phyloP scores from a whole-genome alignment of 2,329 filamentous ascomycete species.

The Alternaria sp. region DNA sequence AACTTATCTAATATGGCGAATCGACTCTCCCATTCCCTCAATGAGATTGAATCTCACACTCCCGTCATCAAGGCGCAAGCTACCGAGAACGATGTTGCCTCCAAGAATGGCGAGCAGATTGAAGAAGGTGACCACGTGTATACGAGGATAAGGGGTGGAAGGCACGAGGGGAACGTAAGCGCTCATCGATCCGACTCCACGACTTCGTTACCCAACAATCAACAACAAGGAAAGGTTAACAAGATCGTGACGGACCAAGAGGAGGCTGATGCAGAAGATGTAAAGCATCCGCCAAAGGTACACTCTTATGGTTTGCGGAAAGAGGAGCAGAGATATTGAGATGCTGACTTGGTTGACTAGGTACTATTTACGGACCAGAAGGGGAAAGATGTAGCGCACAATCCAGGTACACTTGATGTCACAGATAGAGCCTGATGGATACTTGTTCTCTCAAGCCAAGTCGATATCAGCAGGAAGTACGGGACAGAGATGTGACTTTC shows the following conservation, averaged over 20 bases:
- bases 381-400: slow-evolving; percentile 53
- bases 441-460: background rate
- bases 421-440: slow-evolving; percentile 8
- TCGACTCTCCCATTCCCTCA: slow-evolving; percentile 10
- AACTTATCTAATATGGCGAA: slow-evolving; percentile 7
- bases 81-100: slow-evolving; percentile 25
- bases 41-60: slow-evolving; percentile 12
- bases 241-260: slow-evolving; percentile 49
- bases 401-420: slow-evolving; percentile 47
- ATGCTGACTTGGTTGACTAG: slow-evolving; percentile 24
- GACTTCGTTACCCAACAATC: background rate
- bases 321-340: background rate
- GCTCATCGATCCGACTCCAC: background rate
- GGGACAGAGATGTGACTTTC: background rate
- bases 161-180: slow-evolving; percentile 51
- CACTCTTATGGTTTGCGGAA: background rate
- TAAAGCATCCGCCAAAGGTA: slow-evolving; percentile 57
- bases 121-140: slow-evolving; percentile 53
- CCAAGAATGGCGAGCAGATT: slow-evolving; percentile 53
- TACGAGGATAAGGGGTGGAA: slow-evolving; percentile 53
- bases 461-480: background rate
- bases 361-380: slow-evolving; percentile 54
- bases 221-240: slow-evolving; percentile 40
- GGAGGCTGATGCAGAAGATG: slow-evolving; percentile 49
- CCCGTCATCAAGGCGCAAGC: slow-evolving; percentile 1